Conservation (phyloP, 1,284 basidiomycete genomes). For the Ceratobasidium sp. region DNA sequence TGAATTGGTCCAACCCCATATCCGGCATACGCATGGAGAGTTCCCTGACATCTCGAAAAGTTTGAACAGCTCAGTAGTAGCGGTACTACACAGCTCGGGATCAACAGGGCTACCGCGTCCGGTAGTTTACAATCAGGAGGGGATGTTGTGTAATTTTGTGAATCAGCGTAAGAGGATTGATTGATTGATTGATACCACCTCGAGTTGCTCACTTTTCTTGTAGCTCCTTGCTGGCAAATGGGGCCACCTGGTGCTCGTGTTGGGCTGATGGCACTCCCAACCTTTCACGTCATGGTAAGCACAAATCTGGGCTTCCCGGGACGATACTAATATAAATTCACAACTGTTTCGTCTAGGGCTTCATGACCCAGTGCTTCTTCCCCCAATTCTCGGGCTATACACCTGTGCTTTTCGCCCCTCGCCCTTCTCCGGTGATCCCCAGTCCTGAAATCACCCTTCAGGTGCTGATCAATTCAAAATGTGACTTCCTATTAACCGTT, state of each 20-base stretch:
- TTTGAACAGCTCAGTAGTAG: neutral
- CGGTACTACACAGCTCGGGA: conserved; percentile 37
- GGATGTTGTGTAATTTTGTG: conserved; percentile 32
- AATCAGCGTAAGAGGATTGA: conserved; percentile 37
- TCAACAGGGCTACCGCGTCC: conserved; percentile 37
- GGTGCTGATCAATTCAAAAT: conserved; percentile 17
- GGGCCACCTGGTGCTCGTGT: conserved; percentile 32
- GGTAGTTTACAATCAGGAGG: conserved; percentile 22
- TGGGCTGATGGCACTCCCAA: conserved; percentile 46
- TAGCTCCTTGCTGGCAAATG: conserved; percentile 43
- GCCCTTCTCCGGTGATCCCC: conserved; percentile 41
- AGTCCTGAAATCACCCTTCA: conserved; percentile 45
- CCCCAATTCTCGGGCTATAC: conserved; percentile 40
- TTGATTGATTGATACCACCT: neutral
- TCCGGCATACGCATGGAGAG: neutral
- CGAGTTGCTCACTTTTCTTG: neutral
- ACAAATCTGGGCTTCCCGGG: neutral
- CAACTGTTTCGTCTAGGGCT: conserved; percentile 9
- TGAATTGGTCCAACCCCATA: conserved; percentile 5
- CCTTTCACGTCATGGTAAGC: conserved; percentile 47
- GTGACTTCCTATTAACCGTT: conserved; percentile 45
- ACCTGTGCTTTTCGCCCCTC: conserved; percentile 46
- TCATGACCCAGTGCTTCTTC: conserved; percentile 36
- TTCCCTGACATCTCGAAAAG: conserved; percentile 6
- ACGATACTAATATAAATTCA: neutral